Conservation (phyloP, 345 rosid genomes). For the Lagerstroemia speciosa region DNA sequence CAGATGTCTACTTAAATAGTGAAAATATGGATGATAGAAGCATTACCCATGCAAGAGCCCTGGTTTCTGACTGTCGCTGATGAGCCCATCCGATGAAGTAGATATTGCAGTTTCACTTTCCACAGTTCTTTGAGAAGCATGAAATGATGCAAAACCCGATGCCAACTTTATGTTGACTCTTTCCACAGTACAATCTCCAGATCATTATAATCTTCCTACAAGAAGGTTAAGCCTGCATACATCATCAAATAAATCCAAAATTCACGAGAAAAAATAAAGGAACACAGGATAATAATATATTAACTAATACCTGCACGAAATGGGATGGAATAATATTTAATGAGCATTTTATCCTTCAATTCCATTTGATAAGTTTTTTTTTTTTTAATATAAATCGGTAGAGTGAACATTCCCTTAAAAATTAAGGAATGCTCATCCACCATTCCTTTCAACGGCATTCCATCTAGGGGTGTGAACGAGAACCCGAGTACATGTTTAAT, state of each 20-base stretch:
- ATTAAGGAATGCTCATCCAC: no score
- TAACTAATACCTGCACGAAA: no score
- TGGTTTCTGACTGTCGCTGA: constrained; percentile 35
- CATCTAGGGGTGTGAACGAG: no score
- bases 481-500: no score
- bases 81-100: constrained; percentile 47
- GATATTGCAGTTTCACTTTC: constrained; percentile 54
- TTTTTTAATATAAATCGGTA: no score
- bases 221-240: constrained; percentile 1
- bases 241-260: not conserved
- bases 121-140: constrained; percentile 44
- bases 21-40: not conserved
- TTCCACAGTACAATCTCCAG: constrained; percentile 40
- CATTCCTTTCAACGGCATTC: no score
- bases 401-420: no score
- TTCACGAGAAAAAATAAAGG: not conserved
- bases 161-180: constrained; percentile 38
- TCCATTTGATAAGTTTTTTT: no score
- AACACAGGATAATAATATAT: no score
- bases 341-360: no score
- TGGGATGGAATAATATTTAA: no score
- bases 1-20: not conserved
- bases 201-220: constrained; percentile 11
- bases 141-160: constrained; percentile 40
- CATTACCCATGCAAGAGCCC: constrained; percentile 69